These are phyloP conservation scores for Quercus berberidifolia DNA, from an alignment of 306 rosid genomes.

Conservation along the genomic window DNA sequence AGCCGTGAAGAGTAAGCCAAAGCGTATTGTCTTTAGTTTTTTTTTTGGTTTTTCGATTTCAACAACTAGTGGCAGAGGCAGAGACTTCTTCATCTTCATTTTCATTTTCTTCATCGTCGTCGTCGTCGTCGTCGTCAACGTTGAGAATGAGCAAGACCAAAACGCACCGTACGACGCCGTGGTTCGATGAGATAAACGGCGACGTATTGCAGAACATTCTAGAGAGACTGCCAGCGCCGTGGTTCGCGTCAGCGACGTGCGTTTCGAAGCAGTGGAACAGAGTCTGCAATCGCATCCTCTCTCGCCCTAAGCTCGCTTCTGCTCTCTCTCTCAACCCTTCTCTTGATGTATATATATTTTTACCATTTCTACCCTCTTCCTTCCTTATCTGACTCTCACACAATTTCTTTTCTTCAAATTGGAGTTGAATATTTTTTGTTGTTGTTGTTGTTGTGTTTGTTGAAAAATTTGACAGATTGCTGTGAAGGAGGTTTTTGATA, in stretches of 20 bases:
- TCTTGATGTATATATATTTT: conserved; percentile 21
- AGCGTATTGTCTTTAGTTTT: too few relatives aligned
- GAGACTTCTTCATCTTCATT: too few relatives aligned
- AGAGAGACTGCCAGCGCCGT: conserved; percentile 39
- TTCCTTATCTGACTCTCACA: too few relatives aligned
- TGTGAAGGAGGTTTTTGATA: conserved; percentile 31
- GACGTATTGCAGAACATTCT: conserved; percentile 31
- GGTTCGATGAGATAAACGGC: conserved; percentile 1
- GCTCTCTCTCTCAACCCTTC: conserved; percentile 70
- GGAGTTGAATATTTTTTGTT: background rate
- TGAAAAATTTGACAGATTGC: conserved; percentile 26
- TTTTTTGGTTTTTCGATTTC: too few relatives aligned
- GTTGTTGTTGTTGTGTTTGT: background rate
- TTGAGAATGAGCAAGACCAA: too few relatives aligned
- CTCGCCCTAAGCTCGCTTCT: conserved; percentile 61
- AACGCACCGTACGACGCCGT: background rate
- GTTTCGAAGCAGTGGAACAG: conserved; percentile 58
- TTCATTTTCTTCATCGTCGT: too few relatives aligned
- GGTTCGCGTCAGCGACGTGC: conserved; percentile 68
- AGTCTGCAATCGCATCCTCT: conserved; percentile 46
- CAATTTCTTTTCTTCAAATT: background rate
- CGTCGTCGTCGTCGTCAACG: too few relatives aligned
- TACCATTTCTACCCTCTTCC: background rate
- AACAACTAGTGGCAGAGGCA: too few relatives aligned
- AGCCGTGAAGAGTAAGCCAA: too few relatives aligned